phyloP scores from a whole-genome alignment of 2,329 filamentous ascomycete genomes.

The Teratosphaeria viscida region DNA sequence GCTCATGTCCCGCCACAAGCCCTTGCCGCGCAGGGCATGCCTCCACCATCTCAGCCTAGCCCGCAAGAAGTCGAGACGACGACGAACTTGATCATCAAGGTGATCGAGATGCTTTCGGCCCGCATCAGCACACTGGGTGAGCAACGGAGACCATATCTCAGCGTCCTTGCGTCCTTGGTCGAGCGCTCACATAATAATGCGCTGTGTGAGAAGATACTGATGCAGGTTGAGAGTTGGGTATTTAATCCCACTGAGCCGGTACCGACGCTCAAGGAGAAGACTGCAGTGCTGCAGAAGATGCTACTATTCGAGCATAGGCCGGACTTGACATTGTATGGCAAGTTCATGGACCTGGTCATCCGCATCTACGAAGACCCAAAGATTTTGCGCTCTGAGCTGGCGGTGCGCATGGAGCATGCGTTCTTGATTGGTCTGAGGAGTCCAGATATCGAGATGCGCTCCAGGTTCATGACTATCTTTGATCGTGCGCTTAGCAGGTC shows the following conservation, averaged over 20 bases:
- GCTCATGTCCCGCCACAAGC: slow-evolving; percentile 51
- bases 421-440: slow-evolving; percentile 93
- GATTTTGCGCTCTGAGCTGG: slow-evolving; percentile 88
- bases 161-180: slow-evolving; percentile 85
- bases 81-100: slow-evolving; percentile 83
- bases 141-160: slow-evolving; percentile 83
- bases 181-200: slow-evolving; percentile 84
- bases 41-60: slow-evolving; percentile 43
- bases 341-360: slow-evolving; percentile 92
- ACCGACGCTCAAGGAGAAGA: slow-evolving; percentile 97
- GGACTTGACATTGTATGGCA: slow-evolving; percentile 76
- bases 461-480: slow-evolving; percentile 92
- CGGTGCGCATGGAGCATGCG: slow-evolving; percentile 93
- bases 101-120: slow-evolving; percentile 81
- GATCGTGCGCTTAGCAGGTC: slow-evolving; percentile 90
- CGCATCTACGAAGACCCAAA: slow-evolving; percentile 97
- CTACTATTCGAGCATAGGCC: slow-evolving; percentile 78
- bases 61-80: slow-evolving; percentile 79
- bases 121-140: slow-evolving; percentile 90
- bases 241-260: slow-evolving; percentile 92
- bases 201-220: slow-evolving; percentile 83
- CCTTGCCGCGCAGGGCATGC: slow-evolving; percentile 32
- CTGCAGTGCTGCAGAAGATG: slow-evolving; percentile 98
- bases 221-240: slow-evolving; percentile 92
- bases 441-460: slow-evolving; percentile 91